Percentiles rank a stretch among this genome's conserved stretches.
These are phyloP conservation scores for Apiotrichum montevideense DNA, from an alignment of 1,284 basidiomycete species.

Conservation along the genomic window DNA sequence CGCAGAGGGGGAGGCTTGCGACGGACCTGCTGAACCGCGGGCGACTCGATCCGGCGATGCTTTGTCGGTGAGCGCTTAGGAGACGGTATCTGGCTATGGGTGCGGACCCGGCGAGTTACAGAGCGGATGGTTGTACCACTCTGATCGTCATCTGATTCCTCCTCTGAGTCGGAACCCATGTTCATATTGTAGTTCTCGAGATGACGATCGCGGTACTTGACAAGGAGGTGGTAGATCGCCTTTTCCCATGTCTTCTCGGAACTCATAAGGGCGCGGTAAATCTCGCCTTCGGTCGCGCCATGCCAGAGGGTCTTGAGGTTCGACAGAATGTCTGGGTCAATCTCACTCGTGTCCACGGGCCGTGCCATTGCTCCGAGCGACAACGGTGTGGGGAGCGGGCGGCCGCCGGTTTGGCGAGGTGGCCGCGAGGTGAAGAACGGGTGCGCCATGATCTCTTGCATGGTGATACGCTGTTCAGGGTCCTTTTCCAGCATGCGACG, in stretches of 20 bases:
- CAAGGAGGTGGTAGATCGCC: slow-evolving; percentile 78
- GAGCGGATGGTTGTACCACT: background rate
- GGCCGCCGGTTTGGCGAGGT: slow-evolving; percentile 53
- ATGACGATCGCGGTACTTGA: slow-evolving; percentile 66
- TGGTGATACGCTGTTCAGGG: slow-evolving; percentile 74
- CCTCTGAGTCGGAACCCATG: slow-evolving; percentile 48
- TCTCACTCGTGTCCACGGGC: slow-evolving; percentile 59
- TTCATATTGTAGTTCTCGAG: slow-evolving; percentile 56
- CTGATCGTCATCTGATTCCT: slow-evolving; percentile 13
- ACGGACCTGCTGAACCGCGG: slow-evolving; percentile 17
- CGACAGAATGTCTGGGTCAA: slow-evolving; percentile 83
- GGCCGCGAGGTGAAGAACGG: slow-evolving; percentile 76
- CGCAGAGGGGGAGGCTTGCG: slow-evolving; percentile 28
- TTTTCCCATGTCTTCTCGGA: slow-evolving; percentile 78
- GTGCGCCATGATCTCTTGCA: slow-evolving; percentile 76
- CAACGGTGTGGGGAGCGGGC: slow-evolving; percentile 59
- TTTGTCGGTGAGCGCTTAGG: slow-evolving; percentile 2
- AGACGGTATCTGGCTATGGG: background rate
- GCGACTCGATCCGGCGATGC: slow-evolving; percentile 5
- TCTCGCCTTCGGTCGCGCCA: slow-evolving; percentile 62
- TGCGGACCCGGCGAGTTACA: background rate
- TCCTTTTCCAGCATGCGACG: slow-evolving; percentile 81
- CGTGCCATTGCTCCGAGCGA: slow-evolving; percentile 61
- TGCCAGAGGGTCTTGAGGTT: slow-evolving; percentile 91
- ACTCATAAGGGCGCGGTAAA: slow-evolving; percentile 60